A percentile compares a stretch with the other conserved stretches of the same genome.
Conservation (phyloP, 345 rosid species). For the Lumnitzera racemosa region DNA sequence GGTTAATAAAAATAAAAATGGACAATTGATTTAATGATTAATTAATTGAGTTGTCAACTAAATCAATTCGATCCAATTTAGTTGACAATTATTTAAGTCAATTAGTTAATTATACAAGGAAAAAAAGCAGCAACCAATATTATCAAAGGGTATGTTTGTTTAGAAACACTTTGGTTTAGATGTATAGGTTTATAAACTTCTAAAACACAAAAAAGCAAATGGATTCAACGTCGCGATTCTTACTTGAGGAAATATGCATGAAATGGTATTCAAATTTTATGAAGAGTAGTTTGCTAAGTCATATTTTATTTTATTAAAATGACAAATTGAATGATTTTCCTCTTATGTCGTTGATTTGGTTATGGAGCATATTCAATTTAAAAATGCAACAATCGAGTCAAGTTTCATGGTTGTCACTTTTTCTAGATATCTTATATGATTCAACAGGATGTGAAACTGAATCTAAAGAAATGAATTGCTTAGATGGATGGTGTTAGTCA, state of each 20-base stretch:
- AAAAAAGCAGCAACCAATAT: too few relatives aligned
- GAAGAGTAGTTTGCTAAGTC: conserved; percentile 27
- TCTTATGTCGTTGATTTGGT: conserved; percentile 16
- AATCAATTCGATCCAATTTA: too few relatives aligned
- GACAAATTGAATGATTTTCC: conserved; percentile 35
- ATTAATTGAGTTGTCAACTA: too few relatives aligned
- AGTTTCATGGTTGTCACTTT: conserved; percentile 17
- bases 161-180: conserved; percentile 18
- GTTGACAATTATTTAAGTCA: too few relatives aligned
- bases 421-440: conserved; percentile 33
- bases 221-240: conserved; percentile 19
- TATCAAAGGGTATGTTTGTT: conserved; percentile 1
- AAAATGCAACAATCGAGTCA: conserved; percentile 27
- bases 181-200: conserved; percentile 16
- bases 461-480: conserved; percentile 25
- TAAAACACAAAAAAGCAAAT: conserved; percentile 46
- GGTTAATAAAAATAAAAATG: too few relatives aligned
- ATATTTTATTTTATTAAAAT: conserved; percentile 28
- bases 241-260: conserved; percentile 13
- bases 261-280: conserved; percentile 25
- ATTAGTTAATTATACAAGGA: too few relatives aligned
- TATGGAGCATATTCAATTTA: conserved; percentile 21
- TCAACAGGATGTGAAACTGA: conserved; percentile 18
- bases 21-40: too few relatives aligned
- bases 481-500: conserved; percentile 42